These are phyloP conservation scores for Phytophthora idaei DNA, from an alignment of 352 stramenopile species.

Conservation along the genomic window DNA sequence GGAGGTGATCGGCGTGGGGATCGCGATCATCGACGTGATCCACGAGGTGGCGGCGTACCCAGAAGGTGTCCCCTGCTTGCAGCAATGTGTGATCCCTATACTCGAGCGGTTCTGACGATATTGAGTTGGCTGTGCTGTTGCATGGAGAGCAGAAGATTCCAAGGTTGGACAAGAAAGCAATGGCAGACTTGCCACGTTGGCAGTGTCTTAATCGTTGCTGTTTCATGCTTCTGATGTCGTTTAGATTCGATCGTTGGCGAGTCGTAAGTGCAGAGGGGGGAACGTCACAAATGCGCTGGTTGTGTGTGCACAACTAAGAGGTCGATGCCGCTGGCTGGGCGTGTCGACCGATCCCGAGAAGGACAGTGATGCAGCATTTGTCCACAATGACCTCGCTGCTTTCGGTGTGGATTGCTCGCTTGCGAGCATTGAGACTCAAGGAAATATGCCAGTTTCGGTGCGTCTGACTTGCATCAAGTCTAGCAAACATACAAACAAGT, in stretches of 20 bases:
- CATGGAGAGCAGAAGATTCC: slow-evolving; percentile 47
- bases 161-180: slow-evolving; percentile 39
- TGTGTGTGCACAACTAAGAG: slow-evolving; percentile 59
- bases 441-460: slow-evolving; percentile 69
- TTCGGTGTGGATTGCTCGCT: slow-evolving; percentile 50
- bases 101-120: background rate
- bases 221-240: background rate
- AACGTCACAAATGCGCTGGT: slow-evolving; percentile 71
- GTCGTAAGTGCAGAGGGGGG: slow-evolving; percentile 63
- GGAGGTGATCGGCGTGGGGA: slow-evolving; percentile 68
- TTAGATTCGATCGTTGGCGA: slow-evolving; percentile 54
- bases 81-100: background rate
- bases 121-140: background rate
- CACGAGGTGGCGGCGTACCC: slow-evolving; percentile 61
- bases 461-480: background rate
- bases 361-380: slow-evolving; percentile 60
- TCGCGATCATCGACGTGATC: slow-evolving; percentile 74
- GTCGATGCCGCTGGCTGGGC: slow-evolving; percentile 53
- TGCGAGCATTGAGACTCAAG: slow-evolving; percentile 32
- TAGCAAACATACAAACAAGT: too few species aligned
- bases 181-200: background rate
- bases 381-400: slow-evolving; percentile 39
- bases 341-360: slow-evolving; percentile 54
- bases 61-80: slow-evolving; percentile 37
- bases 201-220: slow-evolving; percentile 1